Evolutionary conservation across 2,329 filamentous ascomycete genomes (phyloP).

Genomic region (Cercospora sesami): DNA sequence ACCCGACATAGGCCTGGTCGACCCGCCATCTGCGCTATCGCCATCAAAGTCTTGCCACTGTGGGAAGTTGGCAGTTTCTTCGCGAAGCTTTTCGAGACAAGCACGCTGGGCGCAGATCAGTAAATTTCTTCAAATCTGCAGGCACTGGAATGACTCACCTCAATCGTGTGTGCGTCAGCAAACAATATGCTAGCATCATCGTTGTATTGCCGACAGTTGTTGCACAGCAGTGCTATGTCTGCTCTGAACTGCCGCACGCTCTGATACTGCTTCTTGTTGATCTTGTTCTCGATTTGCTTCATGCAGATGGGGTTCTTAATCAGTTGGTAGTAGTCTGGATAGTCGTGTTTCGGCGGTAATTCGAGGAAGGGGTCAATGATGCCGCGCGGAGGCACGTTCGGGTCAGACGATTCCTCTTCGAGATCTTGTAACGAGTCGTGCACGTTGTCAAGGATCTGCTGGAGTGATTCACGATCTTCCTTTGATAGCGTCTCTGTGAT

Average conservation of each 20-base stretch:
- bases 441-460: constrained; percentile 73
- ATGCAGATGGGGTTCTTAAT: constrained; percentile 93
- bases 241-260: constrained; percentile 75
- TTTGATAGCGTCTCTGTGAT: constrained; percentile 63
- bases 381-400: constrained; percentile 64
- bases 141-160: constrained; percentile 60
- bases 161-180: constrained; percentile 87
- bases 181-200: constrained; percentile 92
- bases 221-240: constrained; percentile 81
- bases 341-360: constrained; percentile 82
- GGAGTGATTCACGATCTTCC: constrained; percentile 73
- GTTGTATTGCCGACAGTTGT: constrained; percentile 93
- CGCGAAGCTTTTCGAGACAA: constrained; percentile 54
- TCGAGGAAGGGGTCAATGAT: constrained; percentile 95
- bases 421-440: constrained; percentile 80
- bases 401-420: constrained; percentile 69
- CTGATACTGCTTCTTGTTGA: constrained; percentile 92
- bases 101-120: constrained; percentile 35
- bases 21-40: constrained; percentile 53
- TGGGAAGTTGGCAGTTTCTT: constrained; percentile 56
- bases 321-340: constrained; percentile 92
- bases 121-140: neutral
- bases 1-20: constrained; percentile 54
- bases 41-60: constrained; percentile 58
- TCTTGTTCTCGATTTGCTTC: constrained; percentile 90